Evolutionary conservation across 345 rosid genomes (phyloP), one percentile per base, ranked within the genome.

Genomic region (Erysimum cheiranthoides): DNA sequence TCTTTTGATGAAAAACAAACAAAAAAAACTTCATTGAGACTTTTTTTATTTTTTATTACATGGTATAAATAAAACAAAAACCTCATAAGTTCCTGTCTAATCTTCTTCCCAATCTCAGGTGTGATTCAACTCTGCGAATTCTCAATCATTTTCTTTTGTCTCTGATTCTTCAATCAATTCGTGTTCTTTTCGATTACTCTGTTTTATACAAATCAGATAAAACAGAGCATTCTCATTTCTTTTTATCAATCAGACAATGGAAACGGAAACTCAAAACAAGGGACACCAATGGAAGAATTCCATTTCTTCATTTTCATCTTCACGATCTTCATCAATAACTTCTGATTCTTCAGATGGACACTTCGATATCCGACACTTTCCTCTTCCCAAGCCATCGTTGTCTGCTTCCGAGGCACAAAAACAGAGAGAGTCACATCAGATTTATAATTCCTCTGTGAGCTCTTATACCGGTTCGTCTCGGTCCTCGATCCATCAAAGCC

Each of bases 261-360:
- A 71, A 57, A 47, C 47, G 21, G 30, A 46, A 56, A 17, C 46
- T 6, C 67, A 39, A 63, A 64, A 16, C 45, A 77, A 47, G 56
- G 61, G 65, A 59, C 12, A 77, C 7, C 47, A 77, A 57, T 64
- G 38, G 45, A 47, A 25, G 6, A 30, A 63, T 30, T 49, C 77
- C 2, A 51, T 6, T 5, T 78, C 73, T n/a, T 51, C 65, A 2
- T 59, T 27, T 16, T 61, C 84, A 3, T 81, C 83, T 35, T 79
- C 82, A 21, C 39, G 70, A 18, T 66, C 34, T 53, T 77, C 68
- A 14, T 79, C 82, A 16, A 69, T 67, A 47, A 64, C 76, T 46
- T 77, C 76, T 18, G 60, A 67, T 30, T 81, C 80, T n/a, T 79
- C 81, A 16, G 78, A 68, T 18, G 86, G 67, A 47, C 67, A 76